Evolutionary conservation across 768 basidiomycete genomes (phyloP), one percentile per base, ranked within the genome.

Genomic region (Leucocoprinus sp.): DNA sequence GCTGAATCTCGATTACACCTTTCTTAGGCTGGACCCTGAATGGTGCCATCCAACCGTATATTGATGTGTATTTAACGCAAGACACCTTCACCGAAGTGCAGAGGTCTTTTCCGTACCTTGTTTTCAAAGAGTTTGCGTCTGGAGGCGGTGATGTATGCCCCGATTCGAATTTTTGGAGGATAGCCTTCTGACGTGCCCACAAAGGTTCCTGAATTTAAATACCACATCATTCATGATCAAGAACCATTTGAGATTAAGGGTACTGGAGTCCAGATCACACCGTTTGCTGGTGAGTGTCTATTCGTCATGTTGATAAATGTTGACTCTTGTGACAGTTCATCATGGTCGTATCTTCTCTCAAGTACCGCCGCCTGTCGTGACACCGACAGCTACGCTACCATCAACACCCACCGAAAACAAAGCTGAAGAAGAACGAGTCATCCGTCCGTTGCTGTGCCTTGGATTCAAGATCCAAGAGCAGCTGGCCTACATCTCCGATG

Each of bases 401-500:
- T 60, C 64, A 26, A 67, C 67, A 3, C 68, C 68, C 24, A 37
- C 33, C 33, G 57, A 58, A 26, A 54, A 35, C 14, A 37, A 39
- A 9, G 22, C 15, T 21, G 35, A 43, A 15, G 26, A 53, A 52
- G 52, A 50, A 15, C 48, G 24, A 24, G 52, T 57, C 21, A 67
- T 78, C 14, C 62, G 64, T n/a, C 82, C 83, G 2, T 84, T 80
- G 57, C 55, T 76, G 40, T 82, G 76, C 55, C 72, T 82, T 54
- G 85, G 82, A 22, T 88, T 88, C 66, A 71, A 76, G 55, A 68
- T 87, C 37, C 74, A 82, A 54, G 66, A 82, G 27, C 63, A 72
- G 23, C 62, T 93, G 37, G 67, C 79, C 11, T 93, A 93, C 64
- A 70, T 95, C 49, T 83, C 84, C 21, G 93, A 96, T 60, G 85